These are phyloP conservation scores for Neopestalotiopsis sp. DNA, from an alignment of 2,329 filamentous ascomycete species.

Conservation along the genomic window DNA sequence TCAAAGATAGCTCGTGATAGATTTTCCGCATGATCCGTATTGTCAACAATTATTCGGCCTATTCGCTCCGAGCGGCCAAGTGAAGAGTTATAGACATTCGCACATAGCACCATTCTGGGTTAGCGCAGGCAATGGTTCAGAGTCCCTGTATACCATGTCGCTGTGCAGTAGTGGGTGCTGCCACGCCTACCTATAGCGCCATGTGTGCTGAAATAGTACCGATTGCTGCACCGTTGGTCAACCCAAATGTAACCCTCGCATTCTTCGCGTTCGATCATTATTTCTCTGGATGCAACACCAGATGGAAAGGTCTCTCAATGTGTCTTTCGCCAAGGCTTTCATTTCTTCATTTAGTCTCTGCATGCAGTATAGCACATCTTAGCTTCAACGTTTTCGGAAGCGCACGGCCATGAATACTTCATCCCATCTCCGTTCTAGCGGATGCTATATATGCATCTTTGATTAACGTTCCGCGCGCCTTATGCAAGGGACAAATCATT, in stretches of 20 bases:
- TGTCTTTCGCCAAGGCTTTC: neutral
- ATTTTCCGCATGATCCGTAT: neutral
- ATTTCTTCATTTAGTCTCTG: neutral
- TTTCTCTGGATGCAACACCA: too few species aligned
- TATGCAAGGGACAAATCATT: conserved; percentile 7
- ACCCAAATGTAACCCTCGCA: neutral
- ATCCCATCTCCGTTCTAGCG: neutral
- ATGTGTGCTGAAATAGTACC: neutral
- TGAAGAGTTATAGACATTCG: neutral
- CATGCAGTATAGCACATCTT: neutral
- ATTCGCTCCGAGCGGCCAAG: neutral
- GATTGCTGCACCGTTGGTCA: neutral
- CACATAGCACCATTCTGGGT: neutral
- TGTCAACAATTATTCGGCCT: neutral
- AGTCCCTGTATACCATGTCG: neutral
- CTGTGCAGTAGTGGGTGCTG: neutral
- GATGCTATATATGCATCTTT: conserved; percentile 9
- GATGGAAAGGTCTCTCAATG: neutral
- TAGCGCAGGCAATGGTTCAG: neutral
- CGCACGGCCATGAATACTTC: neutral
- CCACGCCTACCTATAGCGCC: neutral
- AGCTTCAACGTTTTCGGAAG: neutral
- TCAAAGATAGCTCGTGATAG: neutral
- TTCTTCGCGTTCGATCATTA: neutral
- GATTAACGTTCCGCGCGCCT: conserved; percentile 5